These are phyloP conservation scores for Musa acuminata DNA, from an alignment of 176 grass and related monocot genomes.

Conservation along the genomic window DNA sequence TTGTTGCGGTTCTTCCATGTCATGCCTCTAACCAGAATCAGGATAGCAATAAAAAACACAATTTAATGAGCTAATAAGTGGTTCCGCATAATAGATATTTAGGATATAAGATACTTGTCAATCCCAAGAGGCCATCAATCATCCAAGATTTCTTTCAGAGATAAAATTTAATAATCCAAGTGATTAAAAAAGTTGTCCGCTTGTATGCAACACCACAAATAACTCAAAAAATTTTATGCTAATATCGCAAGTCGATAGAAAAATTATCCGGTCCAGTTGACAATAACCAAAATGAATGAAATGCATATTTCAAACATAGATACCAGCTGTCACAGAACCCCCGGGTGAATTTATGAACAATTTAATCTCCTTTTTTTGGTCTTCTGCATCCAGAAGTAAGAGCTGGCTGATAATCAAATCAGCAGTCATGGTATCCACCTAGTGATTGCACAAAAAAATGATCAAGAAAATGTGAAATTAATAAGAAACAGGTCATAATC, in stretches of 20 bases:
- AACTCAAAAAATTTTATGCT: neutral
- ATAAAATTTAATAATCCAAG: neutral
- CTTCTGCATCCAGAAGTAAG: constrained; percentile 74
- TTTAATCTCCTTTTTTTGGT: constrained; percentile 80
- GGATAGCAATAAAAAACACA: neutral
- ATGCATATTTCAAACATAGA: constrained; percentile 16
- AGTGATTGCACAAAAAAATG: constrained; percentile 22
- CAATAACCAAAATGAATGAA: neutral
- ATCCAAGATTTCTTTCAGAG: neutral
- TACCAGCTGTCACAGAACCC: constrained; percentile 79
- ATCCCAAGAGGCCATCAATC: neutral
- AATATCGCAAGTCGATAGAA: neutral
- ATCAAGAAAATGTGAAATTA: neutral
- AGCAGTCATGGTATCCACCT: constrained; percentile 76
- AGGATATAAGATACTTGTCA: neutral
- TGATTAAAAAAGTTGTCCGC: neutral
- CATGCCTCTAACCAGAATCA: neutral
- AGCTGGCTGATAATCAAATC: constrained; percentile 88
- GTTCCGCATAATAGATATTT: neutral
- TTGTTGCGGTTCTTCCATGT: neutral
- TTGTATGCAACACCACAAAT: neutral
- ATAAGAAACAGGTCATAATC: neutral
- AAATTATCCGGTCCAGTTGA: too few relatives aligned
- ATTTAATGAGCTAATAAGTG: neutral
- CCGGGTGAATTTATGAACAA: constrained; percentile 97